Conservation (phyloP, 176 grass and related monocot genomes). For the Typha latifolia region DNA sequence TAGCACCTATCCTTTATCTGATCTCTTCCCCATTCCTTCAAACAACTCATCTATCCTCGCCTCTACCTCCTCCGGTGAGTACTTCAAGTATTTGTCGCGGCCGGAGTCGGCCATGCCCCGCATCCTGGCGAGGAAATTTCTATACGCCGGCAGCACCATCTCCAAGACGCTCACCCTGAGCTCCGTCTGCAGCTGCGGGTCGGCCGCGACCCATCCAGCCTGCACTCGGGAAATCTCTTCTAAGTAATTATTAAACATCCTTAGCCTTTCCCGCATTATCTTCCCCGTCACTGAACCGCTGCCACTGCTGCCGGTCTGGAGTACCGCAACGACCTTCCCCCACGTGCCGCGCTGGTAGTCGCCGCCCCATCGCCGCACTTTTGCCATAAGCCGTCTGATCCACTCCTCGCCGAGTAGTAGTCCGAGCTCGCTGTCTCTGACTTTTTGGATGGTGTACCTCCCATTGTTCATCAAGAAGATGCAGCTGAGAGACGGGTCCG, state of each 20-base stretch:
- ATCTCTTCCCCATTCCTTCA: constrained; percentile 47
- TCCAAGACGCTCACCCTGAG: constrained; percentile 36
- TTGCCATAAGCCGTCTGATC: constrained; percentile 70
- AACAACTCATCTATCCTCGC: constrained; percentile 66
- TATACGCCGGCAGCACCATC: constrained; percentile 56
- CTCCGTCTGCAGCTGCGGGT: constrained; percentile 26
- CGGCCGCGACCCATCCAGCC: constrained; percentile 6
- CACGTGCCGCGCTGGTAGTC: constrained; percentile 76
- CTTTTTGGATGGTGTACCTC: constrained; percentile 89
- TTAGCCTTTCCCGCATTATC: constrained; percentile 40
- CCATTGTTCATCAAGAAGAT: constrained; percentile 93
- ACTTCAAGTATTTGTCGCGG: constrained; percentile 53
- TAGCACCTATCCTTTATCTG: too few relatives aligned
- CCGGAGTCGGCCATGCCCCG: constrained; percentile 40
- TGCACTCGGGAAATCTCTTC: constrained; percentile 20
- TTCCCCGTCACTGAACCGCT: constrained; percentile 26
- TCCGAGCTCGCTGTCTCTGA: constrained; percentile 73
- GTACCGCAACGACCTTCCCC: constrained; percentile 67
- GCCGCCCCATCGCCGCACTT: constrained; percentile 66
- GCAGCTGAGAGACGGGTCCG: constrained; percentile 57
- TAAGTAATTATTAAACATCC: constrained; percentile 20
- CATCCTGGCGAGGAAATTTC: constrained; percentile 44
- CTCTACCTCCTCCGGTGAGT: constrained; percentile 67
- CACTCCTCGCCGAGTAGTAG: constrained; percentile 84
- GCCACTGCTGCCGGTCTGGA: constrained; percentile 56